Evolutionary conservation across 495 filamentous ascomycete genomes (phyloP).

Genomic region (Tricharina praecox): DNA sequence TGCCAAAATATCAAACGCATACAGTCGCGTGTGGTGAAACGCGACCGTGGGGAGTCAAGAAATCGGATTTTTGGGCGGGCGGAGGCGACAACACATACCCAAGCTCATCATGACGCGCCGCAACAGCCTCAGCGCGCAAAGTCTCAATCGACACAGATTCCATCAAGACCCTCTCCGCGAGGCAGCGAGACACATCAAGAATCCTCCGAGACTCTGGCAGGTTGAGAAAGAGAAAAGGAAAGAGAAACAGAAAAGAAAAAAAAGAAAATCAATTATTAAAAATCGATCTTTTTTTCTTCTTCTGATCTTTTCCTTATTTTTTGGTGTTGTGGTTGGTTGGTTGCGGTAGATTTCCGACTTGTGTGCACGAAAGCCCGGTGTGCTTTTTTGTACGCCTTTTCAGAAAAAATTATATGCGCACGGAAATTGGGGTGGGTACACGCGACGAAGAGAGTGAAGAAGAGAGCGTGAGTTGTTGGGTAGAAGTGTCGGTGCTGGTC

Average conservation of each 20-base stretch:
- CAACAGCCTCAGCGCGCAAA: constrained; percentile 5
- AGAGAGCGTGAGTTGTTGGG: too few species aligned
- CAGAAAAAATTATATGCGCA: too few species aligned
- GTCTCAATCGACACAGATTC: constrained; percentile 1
- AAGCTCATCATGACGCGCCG: constrained; percentile 6
- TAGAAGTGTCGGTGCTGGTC: too few species aligned
- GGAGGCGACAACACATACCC: constrained; percentile 5
- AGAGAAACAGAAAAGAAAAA: background rate
- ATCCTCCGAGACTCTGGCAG: too few species aligned
- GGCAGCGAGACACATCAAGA: background rate
- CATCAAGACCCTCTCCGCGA: background rate
- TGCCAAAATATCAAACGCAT: background rate
- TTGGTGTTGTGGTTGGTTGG: background rate
- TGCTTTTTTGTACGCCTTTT: too few species aligned
- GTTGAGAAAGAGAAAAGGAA: background rate
- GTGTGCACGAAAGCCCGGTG: too few species aligned
- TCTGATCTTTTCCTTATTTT: background rate
- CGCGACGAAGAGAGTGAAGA: background rate
- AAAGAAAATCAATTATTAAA: background rate
- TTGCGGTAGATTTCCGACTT: too few species aligned
- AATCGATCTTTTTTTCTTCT: background rate
- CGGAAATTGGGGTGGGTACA: background rate
- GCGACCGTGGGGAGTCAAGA: background rate
- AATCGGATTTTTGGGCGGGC: background rate
- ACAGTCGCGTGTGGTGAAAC: background rate